Percentiles rank a stretch among this genome's conserved stretches.
These are phyloP conservation scores for Xylaria sp. DNA, from an alignment of 2,329 filamentous ascomycete genomes.

Conservation along the genomic window DNA sequence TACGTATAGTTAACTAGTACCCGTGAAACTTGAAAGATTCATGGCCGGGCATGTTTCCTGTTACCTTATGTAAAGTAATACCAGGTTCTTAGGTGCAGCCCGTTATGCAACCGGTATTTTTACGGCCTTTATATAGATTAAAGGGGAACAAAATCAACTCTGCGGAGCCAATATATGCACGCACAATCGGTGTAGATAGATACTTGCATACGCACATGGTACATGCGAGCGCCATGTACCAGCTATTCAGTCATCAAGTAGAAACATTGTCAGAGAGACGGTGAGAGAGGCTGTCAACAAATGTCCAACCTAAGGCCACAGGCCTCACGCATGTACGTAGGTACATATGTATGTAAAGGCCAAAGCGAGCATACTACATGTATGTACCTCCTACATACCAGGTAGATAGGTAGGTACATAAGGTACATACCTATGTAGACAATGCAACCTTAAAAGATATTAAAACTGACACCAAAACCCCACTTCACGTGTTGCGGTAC, in stretches of 20 bases:
- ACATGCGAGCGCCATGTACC: not conserved
- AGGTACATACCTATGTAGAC: too few relatives aligned
- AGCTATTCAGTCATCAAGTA: not conserved
- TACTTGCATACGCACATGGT: not conserved
- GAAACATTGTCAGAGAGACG: conserved; percentile 8
- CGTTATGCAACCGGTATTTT: not conserved
- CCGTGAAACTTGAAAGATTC: not conserved
- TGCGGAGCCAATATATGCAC: conserved; percentile 3
- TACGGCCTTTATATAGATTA: conserved; percentile 9
- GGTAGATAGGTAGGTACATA: too few relatives aligned
- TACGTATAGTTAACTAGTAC: too few relatives aligned
- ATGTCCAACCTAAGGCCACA: not conserved
- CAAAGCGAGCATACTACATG: not conserved
- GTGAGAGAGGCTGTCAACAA: not conserved
- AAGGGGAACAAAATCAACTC: not conserved
- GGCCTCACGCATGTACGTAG: not conserved
- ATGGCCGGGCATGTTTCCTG: not conserved
- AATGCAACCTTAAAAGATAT: too few relatives aligned
- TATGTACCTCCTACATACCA: too few relatives aligned
- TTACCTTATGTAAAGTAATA: not conserved
- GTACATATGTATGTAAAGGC: too few relatives aligned
- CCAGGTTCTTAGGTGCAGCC: not conserved
- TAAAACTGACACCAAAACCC: too few relatives aligned
- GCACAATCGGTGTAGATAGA: not conserved
- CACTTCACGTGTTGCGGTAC: too few relatives aligned